Base-by-base conservation (phyloP, 345 rosid genomes). In the Mallotus nudiflorus region DNA sequence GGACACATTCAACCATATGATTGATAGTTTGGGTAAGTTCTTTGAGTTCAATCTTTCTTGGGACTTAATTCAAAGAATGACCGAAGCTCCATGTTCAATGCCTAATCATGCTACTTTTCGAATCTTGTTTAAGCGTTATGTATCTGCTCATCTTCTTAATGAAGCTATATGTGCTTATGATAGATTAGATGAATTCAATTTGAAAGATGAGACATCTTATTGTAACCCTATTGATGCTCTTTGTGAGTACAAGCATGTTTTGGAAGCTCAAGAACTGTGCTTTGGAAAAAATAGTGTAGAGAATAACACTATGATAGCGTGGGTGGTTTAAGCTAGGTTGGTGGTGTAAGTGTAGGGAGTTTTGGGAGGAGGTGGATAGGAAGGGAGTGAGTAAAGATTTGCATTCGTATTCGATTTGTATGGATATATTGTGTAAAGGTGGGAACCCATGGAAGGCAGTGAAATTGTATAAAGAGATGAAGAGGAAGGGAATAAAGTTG, bases 401-500 rank as follows among this genome's bases (percentile, higher is more conserved):
- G 85, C 83, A 84, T 84, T 92, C 99, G 1, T 92, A 92, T 84
- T 85, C 97, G 1, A 90, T 92, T 45, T 92, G 87, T 79, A 92
- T 92, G 99, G 97, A 95, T 84, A 90, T 92, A 13, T 62, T 87
- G 75, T 86, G 91, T 77, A 92, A 89, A 85, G 78, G 96, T 45
- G 89, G 96, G 16, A 95, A 89, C 82, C 91, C 97, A 0, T 87
- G 92, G 91, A 92, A 84, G 80, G 89, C 99, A 0, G 97, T 92
- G 71, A 90, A 79, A 67, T 77, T 95, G 79, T 95, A 82, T 27
- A 92, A 92, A 71, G 96, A 87, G 78, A 87, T 95, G 97, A 91
- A 85, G 82, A 73, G 80, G 65, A 89, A 76, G 67, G 75, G 91
- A 77, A 82, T 95, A 0, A 79, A 80, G 66, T 80, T 95, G 49